Evolutionary conservation across 768 basidiomycete species (phyloP).

Genomic region (Amanita polypyramis): DNA sequence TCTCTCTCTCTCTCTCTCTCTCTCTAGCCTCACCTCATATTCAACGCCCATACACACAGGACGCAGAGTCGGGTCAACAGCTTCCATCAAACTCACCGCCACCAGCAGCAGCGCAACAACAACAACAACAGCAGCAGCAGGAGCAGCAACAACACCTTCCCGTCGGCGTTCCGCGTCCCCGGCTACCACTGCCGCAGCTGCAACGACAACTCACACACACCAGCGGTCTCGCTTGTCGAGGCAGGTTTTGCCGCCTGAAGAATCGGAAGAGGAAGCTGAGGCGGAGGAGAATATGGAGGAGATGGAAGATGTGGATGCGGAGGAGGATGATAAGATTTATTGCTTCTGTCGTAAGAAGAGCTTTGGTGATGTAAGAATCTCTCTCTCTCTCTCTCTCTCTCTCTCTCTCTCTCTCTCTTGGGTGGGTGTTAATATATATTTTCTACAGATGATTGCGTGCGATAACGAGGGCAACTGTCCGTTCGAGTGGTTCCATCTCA

Average conservation of each 20-base stretch:
- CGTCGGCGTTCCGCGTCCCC: conserved; percentile 34
- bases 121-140: too few relatives aligned
- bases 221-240: conserved; percentile 37
- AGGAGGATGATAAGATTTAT: conserved; percentile 37
- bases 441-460: conserved; percentile 56
- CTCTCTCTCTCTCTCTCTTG: too few relatives aligned
- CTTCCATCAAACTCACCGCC: conserved; percentile 32
- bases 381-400: neutral
- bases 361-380: conserved; percentile 34
- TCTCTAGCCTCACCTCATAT: neutral
- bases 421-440: neutral
- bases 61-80: conserved; percentile 26
- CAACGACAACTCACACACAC: conserved; percentile 22
- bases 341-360: conserved; percentile 44
- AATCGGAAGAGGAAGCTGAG: conserved; percentile 32
- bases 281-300: conserved; percentile 12
- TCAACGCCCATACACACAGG: conserved; percentile 17
- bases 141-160: conserved; percentile 3
- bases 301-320: conserved; percentile 35
- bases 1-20: neutral
- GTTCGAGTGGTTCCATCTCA: conserved; percentile 65
- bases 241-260: conserved; percentile 28
- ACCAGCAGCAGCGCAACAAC: conserved; percentile 20
- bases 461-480: conserved; percentile 56
- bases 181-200: conserved; percentile 23